Conservation (phyloP, 371 early-diverging fungal species). For the Batrachochytrium dendrobatidis region DNA sequence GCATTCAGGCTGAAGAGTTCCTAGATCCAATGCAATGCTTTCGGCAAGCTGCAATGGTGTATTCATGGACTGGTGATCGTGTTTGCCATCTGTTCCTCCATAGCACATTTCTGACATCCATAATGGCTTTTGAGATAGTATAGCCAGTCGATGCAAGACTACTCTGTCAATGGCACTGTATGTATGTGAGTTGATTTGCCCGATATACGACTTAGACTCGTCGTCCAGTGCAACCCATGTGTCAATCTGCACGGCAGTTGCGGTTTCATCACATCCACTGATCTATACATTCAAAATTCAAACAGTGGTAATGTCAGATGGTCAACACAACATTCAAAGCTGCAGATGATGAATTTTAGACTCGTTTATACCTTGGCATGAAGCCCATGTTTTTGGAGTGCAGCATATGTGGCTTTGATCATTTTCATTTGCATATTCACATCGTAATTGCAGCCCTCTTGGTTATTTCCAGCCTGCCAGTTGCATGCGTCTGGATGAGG, state of each 20-base stretch:
- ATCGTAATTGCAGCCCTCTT: background rate
- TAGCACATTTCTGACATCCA: slow-evolving; percentile 3
- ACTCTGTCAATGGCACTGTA: background rate
- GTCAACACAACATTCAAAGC: background rate
- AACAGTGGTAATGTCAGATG: background rate
- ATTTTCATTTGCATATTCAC: background rate
- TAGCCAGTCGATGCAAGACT: background rate
- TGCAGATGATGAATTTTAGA: background rate
- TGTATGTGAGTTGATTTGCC: background rate
- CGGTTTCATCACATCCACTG: background rate
- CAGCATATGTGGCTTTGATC: background rate
- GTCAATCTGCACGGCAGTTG: background rate
- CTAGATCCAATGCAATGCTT: background rate
- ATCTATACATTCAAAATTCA: background rate
- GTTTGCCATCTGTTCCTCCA: background rate
- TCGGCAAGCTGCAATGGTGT: background rate
- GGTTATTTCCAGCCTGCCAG: background rate
- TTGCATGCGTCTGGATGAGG: slow-evolving; percentile 1
- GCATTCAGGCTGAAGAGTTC: background rate
- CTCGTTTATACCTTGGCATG: background rate
- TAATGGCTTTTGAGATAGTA: background rate
- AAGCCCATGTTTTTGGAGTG: background rate
- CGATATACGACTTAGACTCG: background rate
- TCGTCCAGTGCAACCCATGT: background rate
- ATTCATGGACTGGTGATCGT: background rate